Evolutionary conservation across 2,329 filamentous ascomycete species (phyloP).

Genomic region (Fusarium paranaense): DNA sequence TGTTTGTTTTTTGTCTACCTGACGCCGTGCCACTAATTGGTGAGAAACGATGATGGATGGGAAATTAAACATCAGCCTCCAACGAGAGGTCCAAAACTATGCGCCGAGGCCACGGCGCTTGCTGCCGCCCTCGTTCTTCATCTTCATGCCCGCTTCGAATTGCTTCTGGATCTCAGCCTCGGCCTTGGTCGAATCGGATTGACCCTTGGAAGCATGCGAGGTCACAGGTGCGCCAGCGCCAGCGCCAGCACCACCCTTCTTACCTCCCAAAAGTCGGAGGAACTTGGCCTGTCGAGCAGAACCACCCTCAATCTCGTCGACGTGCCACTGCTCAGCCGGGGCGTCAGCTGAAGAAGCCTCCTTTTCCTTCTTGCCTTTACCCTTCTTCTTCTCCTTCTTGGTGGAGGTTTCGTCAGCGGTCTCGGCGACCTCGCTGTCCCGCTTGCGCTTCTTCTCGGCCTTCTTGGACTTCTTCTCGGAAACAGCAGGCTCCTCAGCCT

Average conservation of each 20-base stretch:
- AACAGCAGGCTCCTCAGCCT: constrained; percentile 23
- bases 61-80: constrained; percentile 1
- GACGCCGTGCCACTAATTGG: constrained; percentile 42
- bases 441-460: constrained; percentile 53
- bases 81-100: constrained; percentile 41
- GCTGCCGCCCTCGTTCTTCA: constrained; percentile 64
- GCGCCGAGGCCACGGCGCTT: constrained; percentile 66
- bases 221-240: constrained; percentile 35
- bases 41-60: constrained; percentile 8
- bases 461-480: constrained; percentile 50
- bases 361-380: constrained; percentile 31
- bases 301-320: constrained; percentile 63
- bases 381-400: constrained; percentile 46
- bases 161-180: constrained; percentile 68
- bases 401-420: constrained; percentile 30
- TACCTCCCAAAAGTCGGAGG: constrained; percentile 65
- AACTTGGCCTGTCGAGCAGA: constrained; percentile 66
- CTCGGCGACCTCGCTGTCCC: constrained; percentile 36
- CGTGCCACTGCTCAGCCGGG: constrained; percentile 63
- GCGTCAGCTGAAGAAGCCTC: constrained; percentile 17
- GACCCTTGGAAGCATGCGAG: constrained; percentile 36
- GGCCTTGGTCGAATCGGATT: constrained; percentile 53
- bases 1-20: constrained; percentile 44
- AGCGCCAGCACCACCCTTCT: constrained; percentile 55
- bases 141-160: constrained; percentile 66